These are phyloP conservation scores for Nicotiana knightiana DNA, from an alignment of 257 asterid genomes.

Conservation along the genomic window DNA sequence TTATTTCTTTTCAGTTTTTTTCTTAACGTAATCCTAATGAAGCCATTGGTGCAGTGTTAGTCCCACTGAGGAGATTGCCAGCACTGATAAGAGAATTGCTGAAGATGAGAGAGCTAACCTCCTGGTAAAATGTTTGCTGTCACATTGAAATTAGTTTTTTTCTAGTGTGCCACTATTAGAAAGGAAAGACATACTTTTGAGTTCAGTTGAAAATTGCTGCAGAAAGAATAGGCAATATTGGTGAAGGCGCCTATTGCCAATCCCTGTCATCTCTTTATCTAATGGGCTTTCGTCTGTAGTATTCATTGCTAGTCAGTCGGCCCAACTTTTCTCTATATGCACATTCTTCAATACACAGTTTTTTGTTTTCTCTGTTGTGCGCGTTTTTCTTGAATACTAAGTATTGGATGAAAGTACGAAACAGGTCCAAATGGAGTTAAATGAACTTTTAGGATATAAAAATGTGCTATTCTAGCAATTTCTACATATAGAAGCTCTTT, in stretches of 20 bases:
- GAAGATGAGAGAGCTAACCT: slow-evolving; percentile 58
- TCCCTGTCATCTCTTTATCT: slow-evolving; percentile 3
- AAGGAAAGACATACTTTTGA: neutral
- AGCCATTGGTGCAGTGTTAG: slow-evolving; percentile 37
- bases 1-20: neutral
- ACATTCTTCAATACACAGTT: too few species aligned
- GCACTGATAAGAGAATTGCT: slow-evolving; percentile 36
- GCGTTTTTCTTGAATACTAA: neutral
- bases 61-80: slow-evolving; percentile 53
- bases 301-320: neutral
- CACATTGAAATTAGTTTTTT: neutral
- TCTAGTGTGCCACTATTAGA: neutral
- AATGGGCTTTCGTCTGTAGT: neutral
- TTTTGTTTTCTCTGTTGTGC: neutral
- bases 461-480: neutral
- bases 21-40: slow-evolving; percentile 11
- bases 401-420: slow-evolving; percentile 1
- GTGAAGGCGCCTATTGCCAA: neutral
- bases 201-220: neutral
- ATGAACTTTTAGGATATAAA: neutral
- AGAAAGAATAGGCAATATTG: neutral
- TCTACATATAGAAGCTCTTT: neutral
- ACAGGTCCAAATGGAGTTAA: neutral
- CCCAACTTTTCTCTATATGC: neutral
- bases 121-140: slow-evolving; percentile 43